Percentiles rank a stretch among this genome's conserved stretches.
Evolutionary conservation across 2,329 filamentous ascomycete genomes (phyloP).

Genomic region (Dactylellina parvicollis): DNA sequence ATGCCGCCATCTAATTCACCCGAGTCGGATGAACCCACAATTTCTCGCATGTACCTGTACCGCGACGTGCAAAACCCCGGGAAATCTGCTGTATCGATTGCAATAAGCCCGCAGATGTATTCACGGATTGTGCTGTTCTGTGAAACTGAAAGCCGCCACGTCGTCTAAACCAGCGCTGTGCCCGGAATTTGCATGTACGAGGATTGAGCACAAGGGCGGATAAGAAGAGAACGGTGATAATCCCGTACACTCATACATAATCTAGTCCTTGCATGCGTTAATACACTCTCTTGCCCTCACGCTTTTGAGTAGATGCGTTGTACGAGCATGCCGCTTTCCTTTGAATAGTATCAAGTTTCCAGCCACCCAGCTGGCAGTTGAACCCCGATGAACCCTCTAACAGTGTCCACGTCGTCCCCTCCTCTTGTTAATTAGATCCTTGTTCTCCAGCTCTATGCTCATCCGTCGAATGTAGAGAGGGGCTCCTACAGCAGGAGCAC

Average conservation of each 20-base stretch:
- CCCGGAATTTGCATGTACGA: background rate
- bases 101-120: background rate
- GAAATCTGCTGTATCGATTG: too few species aligned
- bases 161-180: background rate
- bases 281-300: background rate
- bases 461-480: too few species aligned
- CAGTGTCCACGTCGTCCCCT: too few species aligned
- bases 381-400: too few species aligned
- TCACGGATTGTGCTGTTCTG: too few species aligned
- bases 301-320: background rate
- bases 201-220: background rate
- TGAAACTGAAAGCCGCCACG: background rate
- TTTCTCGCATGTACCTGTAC: constrained; percentile 3
- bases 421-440: too few species aligned
- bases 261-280: background rate
- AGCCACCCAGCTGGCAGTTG: too few species aligned
- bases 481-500: too few species aligned
- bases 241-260: background rate
- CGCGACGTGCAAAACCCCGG: too few species aligned
- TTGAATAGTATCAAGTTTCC: too few species aligned
- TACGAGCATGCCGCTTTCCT: too few species aligned
- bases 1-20: background rate
- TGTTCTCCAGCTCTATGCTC: too few species aligned
- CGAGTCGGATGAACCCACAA: background rate
- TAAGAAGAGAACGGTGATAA: background rate